Evolutionary conservation across 1,284 basidiomycete species (phyloP).

Genomic region (Ganoderma multipileum): DNA sequence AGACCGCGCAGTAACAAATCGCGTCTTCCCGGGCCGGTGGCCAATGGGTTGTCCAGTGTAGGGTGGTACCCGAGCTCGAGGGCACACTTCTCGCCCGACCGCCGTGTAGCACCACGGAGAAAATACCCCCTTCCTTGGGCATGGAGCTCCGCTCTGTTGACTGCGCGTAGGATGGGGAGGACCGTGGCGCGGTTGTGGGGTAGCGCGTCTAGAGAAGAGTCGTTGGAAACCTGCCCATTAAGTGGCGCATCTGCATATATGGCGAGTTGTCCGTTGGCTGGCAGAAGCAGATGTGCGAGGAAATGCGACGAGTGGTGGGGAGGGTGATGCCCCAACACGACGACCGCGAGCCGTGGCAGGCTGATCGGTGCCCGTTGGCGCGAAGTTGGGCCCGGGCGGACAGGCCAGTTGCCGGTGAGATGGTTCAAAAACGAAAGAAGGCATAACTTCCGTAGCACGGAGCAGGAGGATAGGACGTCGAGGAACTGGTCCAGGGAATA

Average conservation of each 20-base stretch:
- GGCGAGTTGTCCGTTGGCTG: neutral
- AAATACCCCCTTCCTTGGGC: neutral
- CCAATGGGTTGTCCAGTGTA: neutral
- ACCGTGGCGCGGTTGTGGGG: neutral
- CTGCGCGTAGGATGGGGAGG: neutral
- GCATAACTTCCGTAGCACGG: neutral
- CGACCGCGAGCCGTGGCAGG: neutral
- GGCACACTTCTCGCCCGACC: neutral
- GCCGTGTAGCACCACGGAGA: neutral
- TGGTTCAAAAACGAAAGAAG: neutral
- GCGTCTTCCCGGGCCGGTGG: neutral
- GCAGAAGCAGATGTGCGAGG: neutral
- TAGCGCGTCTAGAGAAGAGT: neutral
- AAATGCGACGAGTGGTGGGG: neutral
- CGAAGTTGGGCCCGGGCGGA: neutral
- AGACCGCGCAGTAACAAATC: neutral
- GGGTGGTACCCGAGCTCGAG: neutral
- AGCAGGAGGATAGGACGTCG: neutral
- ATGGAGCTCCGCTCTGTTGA: neutral
- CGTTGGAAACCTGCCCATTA: neutral
- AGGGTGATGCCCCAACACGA: neutral
- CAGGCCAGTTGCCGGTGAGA: neutral
- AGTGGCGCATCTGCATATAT: neutral
- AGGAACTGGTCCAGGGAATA: neutral
- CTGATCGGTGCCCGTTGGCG: neutral